A percentile compares a stretch with the other conserved stretches of the same genome.
Evolutionary conservation across 2,329 filamentous ascomycete genomes (phyloP).

Genomic region (Didymella sp.): DNA sequence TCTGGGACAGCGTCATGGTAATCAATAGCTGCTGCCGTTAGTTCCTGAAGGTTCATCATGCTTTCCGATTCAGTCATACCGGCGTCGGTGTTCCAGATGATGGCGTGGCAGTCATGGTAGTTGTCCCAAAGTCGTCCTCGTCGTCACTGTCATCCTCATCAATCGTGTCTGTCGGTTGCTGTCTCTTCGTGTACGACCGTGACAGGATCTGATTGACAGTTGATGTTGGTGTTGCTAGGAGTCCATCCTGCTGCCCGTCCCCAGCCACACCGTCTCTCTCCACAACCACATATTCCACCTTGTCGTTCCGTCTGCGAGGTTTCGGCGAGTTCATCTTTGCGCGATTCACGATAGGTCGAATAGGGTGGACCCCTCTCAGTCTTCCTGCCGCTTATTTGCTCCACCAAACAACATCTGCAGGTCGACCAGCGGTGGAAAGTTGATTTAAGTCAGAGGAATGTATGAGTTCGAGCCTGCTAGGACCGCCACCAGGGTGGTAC

Average conservation of each 20-base stretch:
- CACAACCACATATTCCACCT: constrained; percentile 42
- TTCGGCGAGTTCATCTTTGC: constrained; percentile 42
- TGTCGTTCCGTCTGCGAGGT: constrained; percentile 28
- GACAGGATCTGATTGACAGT: constrained; percentile 27
- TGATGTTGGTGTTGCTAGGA: constrained; percentile 27
- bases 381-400: constrained; percentile 42
- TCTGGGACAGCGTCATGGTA: constrained; percentile 31
- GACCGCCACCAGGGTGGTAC: constrained; percentile 40
- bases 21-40: constrained; percentile 34
- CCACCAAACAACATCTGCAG: constrained; percentile 47
- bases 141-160: constrained; percentile 17
- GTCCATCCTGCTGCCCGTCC: constrained; percentile 20
- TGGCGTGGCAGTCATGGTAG: constrained; percentile 23
- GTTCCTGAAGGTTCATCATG: constrained; percentile 1
- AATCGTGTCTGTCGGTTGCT: constrained; percentile 17
- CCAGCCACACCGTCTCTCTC: constrained; percentile 27
- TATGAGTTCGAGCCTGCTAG: constrained; percentile 45
- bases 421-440: constrained; percentile 30
- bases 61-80: constrained; percentile 24
- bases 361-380: constrained; percentile 42
- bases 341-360: constrained; percentile 29
- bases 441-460: constrained; percentile 6
- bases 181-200: constrained; percentile 23
- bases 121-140: constrained; percentile 20
- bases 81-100: constrained; percentile 22